Percentiles rank a stretch among this genome's conserved stretches.
These are phyloP conservation scores for Lagenidium sp. DNA, from an alignment of 352 stramenopile genomes.

Conservation along the genomic window DNA sequence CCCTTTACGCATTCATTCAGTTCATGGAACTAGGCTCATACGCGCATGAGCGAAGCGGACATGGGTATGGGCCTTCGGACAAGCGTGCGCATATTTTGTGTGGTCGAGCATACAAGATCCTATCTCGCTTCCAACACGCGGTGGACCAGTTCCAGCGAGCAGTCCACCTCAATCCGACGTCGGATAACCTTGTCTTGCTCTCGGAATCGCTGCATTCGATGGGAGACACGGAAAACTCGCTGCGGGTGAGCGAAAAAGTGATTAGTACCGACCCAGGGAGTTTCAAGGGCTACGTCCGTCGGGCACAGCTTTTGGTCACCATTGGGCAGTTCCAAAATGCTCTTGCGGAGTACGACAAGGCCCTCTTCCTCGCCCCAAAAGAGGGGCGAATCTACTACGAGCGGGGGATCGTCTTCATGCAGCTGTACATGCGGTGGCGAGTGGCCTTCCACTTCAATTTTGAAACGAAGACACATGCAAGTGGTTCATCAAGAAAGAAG, in stretches of 20 bases:
- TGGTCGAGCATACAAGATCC: slow-evolving; percentile 56
- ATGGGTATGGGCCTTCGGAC: slow-evolving; percentile 7
- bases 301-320: slow-evolving; percentile 54
- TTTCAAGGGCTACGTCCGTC: slow-evolving; percentile 54
- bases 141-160: slow-evolving; percentile 57
- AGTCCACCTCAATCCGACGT: slow-evolving; percentile 44
- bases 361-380: slow-evolving; percentile 45
- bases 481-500: slow-evolving; percentile 1
- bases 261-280: slow-evolving; percentile 48
- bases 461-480: slow-evolving; percentile 2
- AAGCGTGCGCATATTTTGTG: slow-evolving; percentile 44
- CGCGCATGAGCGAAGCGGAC: slow-evolving; percentile 3
- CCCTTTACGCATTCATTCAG: slow-evolving; percentile 65
- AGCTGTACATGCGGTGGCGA: slow-evolving; percentile 57
- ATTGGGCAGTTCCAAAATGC: slow-evolving; percentile 30
- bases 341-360: slow-evolving; percentile 57
- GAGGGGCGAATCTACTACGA: slow-evolving; percentile 60
- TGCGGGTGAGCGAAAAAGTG: slow-evolving; percentile 63
- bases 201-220: slow-evolving; percentile 75
- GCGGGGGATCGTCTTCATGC: slow-evolving; percentile 59
- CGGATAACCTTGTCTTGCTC: slow-evolving; percentile 66
- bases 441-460: slow-evolving; percentile 43
- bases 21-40: slow-evolving; percentile 43
- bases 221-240: slow-evolving; percentile 69
- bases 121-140: slow-evolving; percentile 53